Evolutionary conservation across 2,329 filamentous ascomycete species (phyloP), one percentile per base, ranked within the genome.

Genomic region (Ophidiomyces ophidiicola): DNA sequence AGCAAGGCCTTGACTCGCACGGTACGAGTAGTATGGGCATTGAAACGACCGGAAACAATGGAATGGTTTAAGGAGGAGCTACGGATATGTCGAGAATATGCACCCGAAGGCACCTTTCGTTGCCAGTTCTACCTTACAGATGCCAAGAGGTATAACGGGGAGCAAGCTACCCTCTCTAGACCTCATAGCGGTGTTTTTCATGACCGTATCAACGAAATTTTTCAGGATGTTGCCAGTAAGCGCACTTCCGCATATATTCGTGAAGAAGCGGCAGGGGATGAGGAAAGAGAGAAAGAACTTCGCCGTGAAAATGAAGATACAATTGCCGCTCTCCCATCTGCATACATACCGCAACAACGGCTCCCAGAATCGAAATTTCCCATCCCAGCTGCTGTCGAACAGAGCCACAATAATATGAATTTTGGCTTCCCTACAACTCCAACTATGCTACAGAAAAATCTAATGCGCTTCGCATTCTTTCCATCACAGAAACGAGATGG

Each of bases 11-110:
- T 94, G 31, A 94, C 87, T 1, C 84, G 82, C 57, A 83, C 80
- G 47, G 80, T 96, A 4, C 80, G 90, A 11, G 83, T 96, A 1
- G 75, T 96, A n/a, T 96, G 88, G 88, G 78, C 87, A 4, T 68
- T 94, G 48, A 93, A 90, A 61, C 76, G 82, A 41, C 77, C 90
- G 10, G 88, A 94, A 59, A 84, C 85, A 1, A 85, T 96, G 78
- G 85, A 94, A 56, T 96, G 88, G 88, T 96, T 94, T 69, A 82
- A 84, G 48, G 87, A 94, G 61, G 88, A 94, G 59, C 69, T 94
- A 43, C 76, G 86, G 33, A 93, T 94, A 52, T 94, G 88, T 62
- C 76, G 85, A 51, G 84, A 94, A 59, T 80, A 78, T 35, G 87
- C 88, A 6, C 88, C 88, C 1, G 82, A 83, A 0, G 84, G 90